Evolutionary conservation across 306 rosid species (phyloP).

Genomic region (Cicer yamashitae): DNA sequence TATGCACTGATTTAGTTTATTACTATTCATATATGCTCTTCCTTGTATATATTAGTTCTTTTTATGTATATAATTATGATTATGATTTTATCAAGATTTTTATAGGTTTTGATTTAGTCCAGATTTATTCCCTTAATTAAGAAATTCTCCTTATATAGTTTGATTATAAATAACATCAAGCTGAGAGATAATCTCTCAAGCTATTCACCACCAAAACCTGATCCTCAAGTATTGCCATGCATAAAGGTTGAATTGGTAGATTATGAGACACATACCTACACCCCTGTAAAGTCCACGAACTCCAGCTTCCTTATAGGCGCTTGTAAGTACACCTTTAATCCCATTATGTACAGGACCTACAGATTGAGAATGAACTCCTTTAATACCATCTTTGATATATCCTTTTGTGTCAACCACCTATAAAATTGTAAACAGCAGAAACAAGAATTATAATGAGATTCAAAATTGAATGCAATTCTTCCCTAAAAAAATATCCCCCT

Average conservation of each 20-base stretch:
- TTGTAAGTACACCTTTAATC: slow-evolving; percentile 73
- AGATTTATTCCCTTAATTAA: no score
- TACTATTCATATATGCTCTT: no score
- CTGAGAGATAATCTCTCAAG: no score
- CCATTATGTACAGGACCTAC: slow-evolving; percentile 62
- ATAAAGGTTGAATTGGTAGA: slow-evolving; percentile 21
- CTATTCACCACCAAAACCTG: no score
- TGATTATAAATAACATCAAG: no score
- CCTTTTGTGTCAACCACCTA: slow-evolving; percentile 69
- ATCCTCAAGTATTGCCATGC: background rate
- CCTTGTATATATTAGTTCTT: no score
- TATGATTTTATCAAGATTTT: no score
- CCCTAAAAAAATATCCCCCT: slow-evolving; percentile 20
- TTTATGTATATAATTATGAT: no score
- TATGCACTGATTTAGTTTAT: no score
- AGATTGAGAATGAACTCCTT: slow-evolving; percentile 55
- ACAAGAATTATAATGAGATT: slow-evolving; percentile 11
- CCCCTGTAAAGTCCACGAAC: slow-evolving; percentile 88
- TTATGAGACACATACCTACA: slow-evolving; percentile 62
- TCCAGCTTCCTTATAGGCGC: slow-evolving; percentile 80
- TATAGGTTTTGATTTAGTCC: no score
- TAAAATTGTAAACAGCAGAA: slow-evolving; percentile 30
- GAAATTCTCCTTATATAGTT: no score
- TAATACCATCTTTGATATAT: slow-evolving; percentile 52
- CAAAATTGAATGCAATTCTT: background rate